A percentile compares a stretch with the other conserved stretches of the same genome.
phyloP scores from a whole-genome alignment of 2,329 filamentous ascomycete species.

The Trichoderma simmonsii region DNA sequence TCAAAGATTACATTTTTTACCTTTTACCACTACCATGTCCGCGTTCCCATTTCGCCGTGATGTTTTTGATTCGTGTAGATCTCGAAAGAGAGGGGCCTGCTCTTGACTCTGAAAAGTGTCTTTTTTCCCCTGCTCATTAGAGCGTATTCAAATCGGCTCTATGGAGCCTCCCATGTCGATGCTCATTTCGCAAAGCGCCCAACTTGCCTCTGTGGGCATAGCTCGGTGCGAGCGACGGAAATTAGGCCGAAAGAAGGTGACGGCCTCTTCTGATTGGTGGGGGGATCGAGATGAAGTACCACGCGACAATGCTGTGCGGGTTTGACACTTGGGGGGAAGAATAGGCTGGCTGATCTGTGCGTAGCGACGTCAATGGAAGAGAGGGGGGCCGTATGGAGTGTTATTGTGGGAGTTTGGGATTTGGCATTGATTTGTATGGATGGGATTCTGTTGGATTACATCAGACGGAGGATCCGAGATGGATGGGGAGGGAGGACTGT shows the following conservation, averaged over 20 bases:
- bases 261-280: not conserved
- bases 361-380: not conserved
- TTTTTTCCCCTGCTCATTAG: not conserved
- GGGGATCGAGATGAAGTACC: not conserved
- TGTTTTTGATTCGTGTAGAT: not conserved
- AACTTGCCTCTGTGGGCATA: not conserved
- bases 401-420: not conserved
- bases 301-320: not conserved
- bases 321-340: not conserved
- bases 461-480: not conserved
- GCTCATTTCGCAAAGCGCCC: slow-evolving; percentile 6
- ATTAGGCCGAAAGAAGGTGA: not conserved
- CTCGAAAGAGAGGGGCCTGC: not conserved
- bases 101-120: not conserved
- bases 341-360: not conserved
- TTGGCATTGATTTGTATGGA: not conserved
- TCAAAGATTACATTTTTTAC: not conserved
- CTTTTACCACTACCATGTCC: not conserved
- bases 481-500: not conserved
- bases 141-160: not conserved
- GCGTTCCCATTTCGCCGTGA: not conserved
- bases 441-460: not conserved
- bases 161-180: not conserved
- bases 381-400: not conserved
- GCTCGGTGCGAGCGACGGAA: not conserved